Evolutionary conservation across 306 rosid species (phyloP).

Genomic region (Datisca glomerata): DNA sequence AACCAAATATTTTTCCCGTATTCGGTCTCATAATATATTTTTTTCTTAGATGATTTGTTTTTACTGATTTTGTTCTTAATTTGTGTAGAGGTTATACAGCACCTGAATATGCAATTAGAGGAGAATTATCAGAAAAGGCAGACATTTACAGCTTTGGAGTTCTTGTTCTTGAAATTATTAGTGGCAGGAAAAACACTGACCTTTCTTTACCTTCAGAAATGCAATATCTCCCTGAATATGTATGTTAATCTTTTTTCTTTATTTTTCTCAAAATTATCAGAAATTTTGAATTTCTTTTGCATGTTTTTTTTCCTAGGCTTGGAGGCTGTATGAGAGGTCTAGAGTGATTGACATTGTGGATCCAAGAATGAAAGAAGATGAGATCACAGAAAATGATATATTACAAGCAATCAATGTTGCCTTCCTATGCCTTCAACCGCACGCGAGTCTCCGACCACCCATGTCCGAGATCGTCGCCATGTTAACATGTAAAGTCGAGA

Average conservation of each 20-base stretch:
- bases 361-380: constrained; percentile 41
- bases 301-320: constrained; percentile 45
- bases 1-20: no score
- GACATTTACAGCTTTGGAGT: constrained; percentile 93
- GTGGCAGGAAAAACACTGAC: constrained; percentile 73
- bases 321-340: constrained; percentile 57
- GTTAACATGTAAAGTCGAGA: constrained; percentile 47
- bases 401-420: constrained; percentile 62
- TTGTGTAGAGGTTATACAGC: constrained; percentile 74
- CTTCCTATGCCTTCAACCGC: constrained; percentile 66
- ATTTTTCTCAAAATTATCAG: background rate
- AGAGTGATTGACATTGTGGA: constrained; percentile 42
- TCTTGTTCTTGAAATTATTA: constrained; percentile 73
- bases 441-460: constrained; percentile 56
- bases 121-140: constrained; percentile 83
- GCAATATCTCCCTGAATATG: constrained; percentile 91
- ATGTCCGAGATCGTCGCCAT: constrained; percentile 77
- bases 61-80: no score
- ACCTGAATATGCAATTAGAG: constrained; percentile 88
- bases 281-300: background rate
- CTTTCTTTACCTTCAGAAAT: constrained; percentile 55
- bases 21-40: no score
- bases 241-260: constrained; percentile 9
- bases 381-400: constrained; percentile 43
- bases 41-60: no score